phyloP scores from a whole-genome alignment of 805 yeast genomes.

The Candida piceae region DNA sequence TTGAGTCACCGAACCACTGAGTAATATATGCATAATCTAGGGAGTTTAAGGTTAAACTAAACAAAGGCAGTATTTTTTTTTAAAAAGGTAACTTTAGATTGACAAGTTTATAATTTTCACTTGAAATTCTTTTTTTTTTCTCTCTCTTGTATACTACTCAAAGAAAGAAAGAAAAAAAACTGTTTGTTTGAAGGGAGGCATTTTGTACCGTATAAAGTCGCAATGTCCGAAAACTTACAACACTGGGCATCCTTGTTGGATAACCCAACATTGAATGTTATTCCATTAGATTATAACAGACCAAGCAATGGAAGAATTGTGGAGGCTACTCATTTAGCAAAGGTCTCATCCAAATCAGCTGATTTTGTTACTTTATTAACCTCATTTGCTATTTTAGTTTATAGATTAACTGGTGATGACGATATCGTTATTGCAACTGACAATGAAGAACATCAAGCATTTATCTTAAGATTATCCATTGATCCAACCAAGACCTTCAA shows the following conservation, averaged over 20 bases:
- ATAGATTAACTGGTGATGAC: conserved; percentile 88
- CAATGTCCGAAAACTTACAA: conserved; percentile 27
- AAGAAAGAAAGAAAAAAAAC: too few species aligned
- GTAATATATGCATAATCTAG: too few species aligned
- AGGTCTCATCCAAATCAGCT: conserved; percentile 16
- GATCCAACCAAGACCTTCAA: conserved; percentile 50
- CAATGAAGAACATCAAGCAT: conserved; percentile 38
- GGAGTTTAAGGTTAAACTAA: too few species aligned
- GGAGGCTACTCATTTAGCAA: conserved; percentile 48
- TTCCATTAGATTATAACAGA: conserved; percentile 83
- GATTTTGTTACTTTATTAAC: conserved; percentile 55
- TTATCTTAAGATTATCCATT: conserved; percentile 59
- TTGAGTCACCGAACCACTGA: too few species aligned
- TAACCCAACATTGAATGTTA: conserved; percentile 77
- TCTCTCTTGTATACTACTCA: not conserved
- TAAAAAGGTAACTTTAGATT: too few species aligned
- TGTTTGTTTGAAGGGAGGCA: too few species aligned
- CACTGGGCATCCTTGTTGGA: conserved; percentile 65
- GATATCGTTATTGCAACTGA: conserved; percentile 85
- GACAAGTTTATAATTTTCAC: too few species aligned
- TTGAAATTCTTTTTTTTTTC: not conserved
- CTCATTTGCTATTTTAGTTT: conserved; percentile 63
- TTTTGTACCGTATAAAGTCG: too few species aligned
- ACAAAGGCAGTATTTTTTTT: too few species aligned
- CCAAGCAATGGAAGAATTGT: conserved; percentile 66